phyloP scores from a whole-genome alignment of 352 stramenopile genomes.

The Phytophthora hibernalis region DNA sequence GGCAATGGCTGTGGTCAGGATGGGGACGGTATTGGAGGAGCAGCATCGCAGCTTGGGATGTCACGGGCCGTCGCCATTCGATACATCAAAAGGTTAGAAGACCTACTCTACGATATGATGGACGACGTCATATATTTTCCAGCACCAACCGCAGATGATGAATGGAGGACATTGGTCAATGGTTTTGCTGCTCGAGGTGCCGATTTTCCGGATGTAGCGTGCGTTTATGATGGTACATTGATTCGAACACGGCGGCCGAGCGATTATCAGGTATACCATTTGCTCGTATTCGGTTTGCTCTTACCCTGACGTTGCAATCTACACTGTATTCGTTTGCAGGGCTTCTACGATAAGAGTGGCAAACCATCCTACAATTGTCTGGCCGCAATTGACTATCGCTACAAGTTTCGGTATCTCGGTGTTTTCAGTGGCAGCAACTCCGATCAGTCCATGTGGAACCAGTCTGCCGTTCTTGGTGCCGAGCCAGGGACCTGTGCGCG shows the following conservation, averaged over 20 bases:
- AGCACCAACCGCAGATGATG: background rate
- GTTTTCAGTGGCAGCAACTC: constrained; percentile 14
- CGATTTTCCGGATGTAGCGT: constrained; percentile 7
- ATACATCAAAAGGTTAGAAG: constrained; percentile 11
- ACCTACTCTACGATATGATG: constrained; percentile 15
- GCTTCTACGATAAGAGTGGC: constrained; percentile 10
- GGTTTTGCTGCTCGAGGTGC: constrained; percentile 4
- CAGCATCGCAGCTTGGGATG: constrained; percentile 4
- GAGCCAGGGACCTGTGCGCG: background rate
- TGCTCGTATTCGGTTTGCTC: no score
- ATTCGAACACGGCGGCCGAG: constrained; percentile 3
- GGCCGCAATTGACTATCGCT: constrained; percentile 9
- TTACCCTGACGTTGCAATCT: background rate
- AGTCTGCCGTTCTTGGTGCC: background rate
- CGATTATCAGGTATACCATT: background rate
- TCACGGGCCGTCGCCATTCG: background rate
- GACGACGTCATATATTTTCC: constrained; percentile 11
- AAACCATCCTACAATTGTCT: constrained; percentile 6
- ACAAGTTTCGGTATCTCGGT: no score
- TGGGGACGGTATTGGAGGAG: constrained; percentile 8
- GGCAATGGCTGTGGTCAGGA: constrained; percentile 7
- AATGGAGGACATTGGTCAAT: constrained; percentile 4
- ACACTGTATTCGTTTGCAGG: background rate
- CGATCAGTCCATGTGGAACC: constrained; percentile 18
- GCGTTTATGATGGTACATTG: constrained; percentile 12